Evolutionary conservation across 2,329 filamentous ascomycete genomes (phyloP).

Genomic region (Dothideomycetidae sp.): DNA sequence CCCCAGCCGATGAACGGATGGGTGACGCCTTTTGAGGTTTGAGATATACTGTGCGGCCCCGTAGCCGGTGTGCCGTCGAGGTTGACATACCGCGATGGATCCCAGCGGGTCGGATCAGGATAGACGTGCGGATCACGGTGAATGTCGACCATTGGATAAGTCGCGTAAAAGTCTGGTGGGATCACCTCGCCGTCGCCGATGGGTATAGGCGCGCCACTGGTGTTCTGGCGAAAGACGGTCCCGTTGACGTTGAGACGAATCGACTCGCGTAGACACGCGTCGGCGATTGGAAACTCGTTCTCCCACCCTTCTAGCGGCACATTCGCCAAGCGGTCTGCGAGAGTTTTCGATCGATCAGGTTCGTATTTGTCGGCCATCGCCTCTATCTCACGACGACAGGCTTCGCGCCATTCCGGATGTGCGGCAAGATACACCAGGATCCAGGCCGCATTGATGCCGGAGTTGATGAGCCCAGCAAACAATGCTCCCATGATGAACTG

Average conservation of each 20-base stretch:
- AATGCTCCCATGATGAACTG: constrained; percentile 40
- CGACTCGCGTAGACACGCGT: constrained; percentile 39
- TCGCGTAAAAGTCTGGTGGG: constrained; percentile 33
- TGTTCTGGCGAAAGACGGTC: constrained; percentile 39
- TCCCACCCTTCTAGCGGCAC: constrained; percentile 43
- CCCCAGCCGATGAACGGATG: constrained; percentile 15
- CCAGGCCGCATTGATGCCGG: constrained; percentile 41
- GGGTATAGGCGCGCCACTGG: constrained; percentile 32
- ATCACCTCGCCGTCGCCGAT: constrained; percentile 33
- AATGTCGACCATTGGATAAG: constrained; percentile 35
- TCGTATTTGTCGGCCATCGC: constrained; percentile 31
- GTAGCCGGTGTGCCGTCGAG: constrained; percentile 14
- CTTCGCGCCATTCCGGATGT: constrained; percentile 31
- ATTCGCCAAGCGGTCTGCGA: constrained; percentile 27
- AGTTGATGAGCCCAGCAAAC: constrained; percentile 45
- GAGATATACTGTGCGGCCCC: background rate
- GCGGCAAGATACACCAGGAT: constrained; percentile 37
- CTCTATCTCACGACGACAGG: constrained; percentile 35
- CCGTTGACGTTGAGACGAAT: constrained; percentile 39
- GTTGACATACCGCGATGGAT: constrained; percentile 35
- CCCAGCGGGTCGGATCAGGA: constrained; percentile 34
- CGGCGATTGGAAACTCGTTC: constrained; percentile 37
- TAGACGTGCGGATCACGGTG: constrained; percentile 38
- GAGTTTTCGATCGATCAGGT: constrained; percentile 20
- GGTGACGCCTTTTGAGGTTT: constrained; percentile 18